Percentiles rank a stretch among this genome's conserved stretches.
Conservation (phyloP, 2,329 filamentous ascomycete species). For the Ophiostoma quercus region DNA sequence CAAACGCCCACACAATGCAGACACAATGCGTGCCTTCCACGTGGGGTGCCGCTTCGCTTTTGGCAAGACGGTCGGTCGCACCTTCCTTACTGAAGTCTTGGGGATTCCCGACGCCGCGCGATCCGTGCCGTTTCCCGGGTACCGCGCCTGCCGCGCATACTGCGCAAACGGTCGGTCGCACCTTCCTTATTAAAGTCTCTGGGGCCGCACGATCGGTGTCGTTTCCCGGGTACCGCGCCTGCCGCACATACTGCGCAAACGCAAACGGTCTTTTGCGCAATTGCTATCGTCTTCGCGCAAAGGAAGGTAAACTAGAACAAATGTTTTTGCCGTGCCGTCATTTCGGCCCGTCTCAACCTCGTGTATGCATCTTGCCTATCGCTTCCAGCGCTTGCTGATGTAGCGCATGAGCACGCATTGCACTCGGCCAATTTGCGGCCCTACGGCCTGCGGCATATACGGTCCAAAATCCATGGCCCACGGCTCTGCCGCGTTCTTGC, state of each 20-base stretch:
- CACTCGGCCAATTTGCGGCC: neutral
- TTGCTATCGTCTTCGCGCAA: too few species aligned
- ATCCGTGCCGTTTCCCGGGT: neutral
- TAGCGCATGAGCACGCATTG: neutral
- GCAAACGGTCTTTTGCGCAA: neutral
- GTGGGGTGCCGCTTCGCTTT: neutral
- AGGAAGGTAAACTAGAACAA: neutral
- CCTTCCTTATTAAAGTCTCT: neutral
- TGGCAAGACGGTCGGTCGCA: neutral
- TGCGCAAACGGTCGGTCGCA: neutral
- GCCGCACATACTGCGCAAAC: neutral
- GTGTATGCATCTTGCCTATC: neutral
- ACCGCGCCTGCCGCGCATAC: neutral
- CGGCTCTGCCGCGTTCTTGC: constrained; percentile 2
- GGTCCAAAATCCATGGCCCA: neutral
- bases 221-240: neutral
- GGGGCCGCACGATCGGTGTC: neutral
- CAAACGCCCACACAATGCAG: too few species aligned
- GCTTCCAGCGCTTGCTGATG: neutral
- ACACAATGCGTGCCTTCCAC: neutral
- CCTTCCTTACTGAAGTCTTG: neutral
- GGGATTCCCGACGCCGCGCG: neutral
- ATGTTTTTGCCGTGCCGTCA: neutral
- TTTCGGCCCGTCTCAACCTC: neutral
- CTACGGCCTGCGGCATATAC: neutral